Evolutionary conservation across 1,284 basidiomycete genomes (phyloP).

Genomic region (Tremellales sp.): DNA sequence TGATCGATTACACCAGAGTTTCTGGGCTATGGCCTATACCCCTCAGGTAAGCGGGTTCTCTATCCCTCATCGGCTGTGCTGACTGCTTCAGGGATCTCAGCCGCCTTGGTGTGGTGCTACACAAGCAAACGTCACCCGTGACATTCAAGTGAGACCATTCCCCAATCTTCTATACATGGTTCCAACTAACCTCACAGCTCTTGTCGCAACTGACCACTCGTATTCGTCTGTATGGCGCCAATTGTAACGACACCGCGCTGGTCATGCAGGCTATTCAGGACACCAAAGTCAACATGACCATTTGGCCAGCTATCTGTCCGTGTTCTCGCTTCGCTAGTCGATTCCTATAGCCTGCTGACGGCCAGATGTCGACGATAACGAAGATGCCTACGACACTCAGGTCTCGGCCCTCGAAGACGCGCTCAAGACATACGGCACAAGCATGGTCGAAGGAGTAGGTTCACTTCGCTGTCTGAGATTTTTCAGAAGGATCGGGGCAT

Average conservation of each 20-base stretch:
- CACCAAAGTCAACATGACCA: constrained; percentile 81
- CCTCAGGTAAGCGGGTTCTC: constrained; percentile 52
- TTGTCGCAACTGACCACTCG: constrained; percentile 47
- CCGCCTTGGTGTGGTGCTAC: constrained; percentile 48
- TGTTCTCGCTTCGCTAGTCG: no score
- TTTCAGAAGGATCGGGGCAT: background rate
- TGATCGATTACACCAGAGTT: constrained; percentile 57
- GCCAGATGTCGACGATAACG: constrained; percentile 57
- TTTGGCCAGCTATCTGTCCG: constrained; percentile 75
- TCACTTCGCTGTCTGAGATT: constrained; percentile 5
- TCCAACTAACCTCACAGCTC: constrained; percentile 13
- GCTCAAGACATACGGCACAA: constrained; percentile 70
- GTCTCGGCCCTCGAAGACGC: constrained; percentile 58
- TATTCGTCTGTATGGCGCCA: constrained; percentile 44
- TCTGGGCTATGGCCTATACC: constrained; percentile 72
- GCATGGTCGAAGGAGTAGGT: constrained; percentile 72
- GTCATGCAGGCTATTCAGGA: constrained; percentile 74
- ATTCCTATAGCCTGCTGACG: constrained; percentile 8
- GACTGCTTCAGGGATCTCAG: constrained; percentile 13
- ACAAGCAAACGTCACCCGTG: constrained; percentile 50
- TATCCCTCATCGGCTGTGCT: background rate
- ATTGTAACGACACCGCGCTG: constrained; percentile 55
- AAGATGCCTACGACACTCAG: constrained; percentile 68
- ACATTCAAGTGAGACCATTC: constrained; percentile 41
- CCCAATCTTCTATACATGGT: background rate